phyloP scores from a whole-genome alignment of 2,329 filamentous ascomycete genomes.

The Zymoseptoria ardabiliae region DNA sequence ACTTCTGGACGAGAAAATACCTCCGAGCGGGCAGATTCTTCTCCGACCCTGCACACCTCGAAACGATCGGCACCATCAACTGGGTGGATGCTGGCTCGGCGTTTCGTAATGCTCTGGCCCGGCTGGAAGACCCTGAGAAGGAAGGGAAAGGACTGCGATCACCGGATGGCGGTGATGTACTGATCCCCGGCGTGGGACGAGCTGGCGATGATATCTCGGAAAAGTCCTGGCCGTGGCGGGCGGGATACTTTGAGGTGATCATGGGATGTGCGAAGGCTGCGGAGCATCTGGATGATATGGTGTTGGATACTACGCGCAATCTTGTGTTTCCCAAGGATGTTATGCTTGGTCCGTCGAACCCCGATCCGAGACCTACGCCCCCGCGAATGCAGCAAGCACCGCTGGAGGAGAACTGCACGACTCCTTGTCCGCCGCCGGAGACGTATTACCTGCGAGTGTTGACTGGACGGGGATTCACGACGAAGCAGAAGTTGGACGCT shows the following conservation, averaged over 20 bases:
- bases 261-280: conserved; percentile 70
- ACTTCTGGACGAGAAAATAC: conserved; percentile 59
- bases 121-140: conserved; percentile 60
- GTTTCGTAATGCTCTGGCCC: conserved; percentile 52
- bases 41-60: conserved; percentile 48
- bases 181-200: conserved; percentile 47
- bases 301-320: conserved; percentile 60
- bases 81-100: conserved; percentile 62
- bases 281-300: conserved; percentile 74
- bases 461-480: conserved; percentile 69
- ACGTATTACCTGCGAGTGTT: conserved; percentile 75
- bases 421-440: conserved; percentile 63
- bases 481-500: conserved; percentile 72
- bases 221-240: conserved; percentile 76
- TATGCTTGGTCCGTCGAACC: conserved; percentile 77
- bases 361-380: conserved; percentile 65
- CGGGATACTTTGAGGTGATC: conserved; percentile 76
- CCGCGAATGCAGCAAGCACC: conserved; percentile 57
- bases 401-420: conserved; percentile 66
- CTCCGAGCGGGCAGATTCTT: conserved; percentile 51
- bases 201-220: conserved; percentile 60
- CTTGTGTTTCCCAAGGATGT: conserved; percentile 64
- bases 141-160: conserved; percentile 62
- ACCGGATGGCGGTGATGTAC: conserved; percentile 42
- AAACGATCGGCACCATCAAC: conserved; percentile 53